phyloP scores from a whole-genome alignment of 768 basidiomycete genomes.

The Boletus pseudopeckii region DNA sequence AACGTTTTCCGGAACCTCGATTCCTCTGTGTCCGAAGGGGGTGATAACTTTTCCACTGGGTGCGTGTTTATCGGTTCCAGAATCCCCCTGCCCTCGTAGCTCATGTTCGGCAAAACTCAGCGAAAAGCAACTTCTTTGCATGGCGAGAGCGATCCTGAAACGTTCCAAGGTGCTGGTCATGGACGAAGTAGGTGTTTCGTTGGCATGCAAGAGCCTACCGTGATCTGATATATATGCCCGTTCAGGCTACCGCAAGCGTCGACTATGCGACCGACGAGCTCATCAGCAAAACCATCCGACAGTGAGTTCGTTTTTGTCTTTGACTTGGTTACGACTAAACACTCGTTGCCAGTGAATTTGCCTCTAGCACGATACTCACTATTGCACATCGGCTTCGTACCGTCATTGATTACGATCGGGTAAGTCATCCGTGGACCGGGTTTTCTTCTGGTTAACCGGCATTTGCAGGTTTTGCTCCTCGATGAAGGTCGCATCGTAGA shows the following conservation, averaged over 20 bases:
- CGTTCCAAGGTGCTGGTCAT: constrained; percentile 75
- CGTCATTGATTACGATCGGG: constrained; percentile 82
- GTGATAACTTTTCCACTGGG: constrained; percentile 89
- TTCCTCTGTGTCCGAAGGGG: constrained; percentile 73
- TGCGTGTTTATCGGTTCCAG: constrained; percentile 28
- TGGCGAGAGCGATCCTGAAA: constrained; percentile 84
- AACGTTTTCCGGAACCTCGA: constrained; percentile 80
- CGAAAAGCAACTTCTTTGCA: constrained; percentile 84
- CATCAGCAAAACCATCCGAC: constrained; percentile 76
- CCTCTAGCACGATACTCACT: constrained; percentile 76
- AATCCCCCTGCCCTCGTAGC: background rate
- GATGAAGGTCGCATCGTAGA: constrained; percentile 78
- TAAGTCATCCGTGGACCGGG: constrained; percentile 34
- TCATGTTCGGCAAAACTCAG: constrained; percentile 30
- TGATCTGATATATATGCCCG: background rate
- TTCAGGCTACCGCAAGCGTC: constrained; percentile 68
- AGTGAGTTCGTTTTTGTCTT: constrained; percentile 42
- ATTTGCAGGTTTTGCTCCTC: constrained; percentile 63
- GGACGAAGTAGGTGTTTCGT: constrained; percentile 61
- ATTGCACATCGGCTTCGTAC: constrained; percentile 79
- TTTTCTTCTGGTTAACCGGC: constrained; percentile 7
- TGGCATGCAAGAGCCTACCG: background rate
- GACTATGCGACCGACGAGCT: constrained; percentile 89
- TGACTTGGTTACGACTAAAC: background rate
- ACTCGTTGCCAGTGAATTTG: constrained; percentile 54